Evolutionary conservation across 441 rosid species (phyloP), one percentile per base, ranked within the genome.

Genomic region (Breynia disticha): DNA sequence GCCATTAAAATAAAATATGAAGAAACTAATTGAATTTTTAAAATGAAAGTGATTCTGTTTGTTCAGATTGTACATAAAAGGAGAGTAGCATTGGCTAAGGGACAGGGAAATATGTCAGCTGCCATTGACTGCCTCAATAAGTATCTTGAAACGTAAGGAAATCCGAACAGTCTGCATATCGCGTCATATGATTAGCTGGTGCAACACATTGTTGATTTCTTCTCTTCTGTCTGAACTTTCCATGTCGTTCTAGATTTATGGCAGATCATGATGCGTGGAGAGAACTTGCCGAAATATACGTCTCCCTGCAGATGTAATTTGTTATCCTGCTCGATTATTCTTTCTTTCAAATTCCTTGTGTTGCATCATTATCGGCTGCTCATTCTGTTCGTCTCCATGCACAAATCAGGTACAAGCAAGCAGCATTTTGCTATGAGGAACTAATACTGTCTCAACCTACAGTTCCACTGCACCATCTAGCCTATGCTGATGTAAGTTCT

Each of bases 211-310:
- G 35, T 56, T 65, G 44, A 20, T 32, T 19, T 38, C 42, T 19
- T 24, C 42, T 17, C 3, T 48, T 43, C 14, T 14, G 32, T 45
- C 15, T 42, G 7, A 46, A 43, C 19, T 20, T 44, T 1, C 20
- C 21, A 12, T 48, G 60, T 45, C 56, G 42, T 51, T 48, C 48
- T 45, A 93, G 97, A 76, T 93, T 89, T 73, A 89, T 93, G 99
- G 99, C 99, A 49, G 99, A 93, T 78, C 86, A 84, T 69, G 99
- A 89, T 81, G 99, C 99, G n/a, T 93, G 97, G 99, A 89, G 97
- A 76, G 99, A 94, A 67, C 97, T 94, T 48, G 97, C 99, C 1
- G 95, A 87, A 54, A 80, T 85, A 64, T 90, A 90, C 53, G 76
- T 87, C 58, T 79, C 97, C 65, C 69, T 90, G 67, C 96, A 94